A percentile compares a stretch with the other conserved stretches of the same genome.
phyloP scores from a whole-genome alignment of 116 monocot genomes.

The Phalaenopsis hybrid region DNA sequence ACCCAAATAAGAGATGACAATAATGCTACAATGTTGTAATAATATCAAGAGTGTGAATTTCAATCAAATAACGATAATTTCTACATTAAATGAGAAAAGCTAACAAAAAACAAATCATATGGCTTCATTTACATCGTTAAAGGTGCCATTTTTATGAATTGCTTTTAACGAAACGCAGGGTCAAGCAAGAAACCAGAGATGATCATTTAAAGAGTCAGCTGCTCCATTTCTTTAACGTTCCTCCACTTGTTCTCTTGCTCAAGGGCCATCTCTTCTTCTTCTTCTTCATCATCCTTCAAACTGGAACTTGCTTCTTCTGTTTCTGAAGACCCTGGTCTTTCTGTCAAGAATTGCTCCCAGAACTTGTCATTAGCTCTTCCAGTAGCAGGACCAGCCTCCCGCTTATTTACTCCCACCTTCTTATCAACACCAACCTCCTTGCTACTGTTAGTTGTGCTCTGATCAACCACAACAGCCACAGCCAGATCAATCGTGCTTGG shows the following conservation, averaged over 20 bases:
- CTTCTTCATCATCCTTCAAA: conserved; percentile 31
- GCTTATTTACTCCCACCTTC: conserved; percentile 1
- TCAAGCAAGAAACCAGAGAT: not conserved
- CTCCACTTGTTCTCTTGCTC: conserved; percentile 8
- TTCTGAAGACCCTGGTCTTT: conserved; percentile 66
- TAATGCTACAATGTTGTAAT: not conserved
- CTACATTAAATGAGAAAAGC: too few species aligned
- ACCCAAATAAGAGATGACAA: not conserved
- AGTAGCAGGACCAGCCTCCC: conserved; percentile 14
- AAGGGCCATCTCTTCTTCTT: conserved; percentile 17
- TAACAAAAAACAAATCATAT: too few species aligned
- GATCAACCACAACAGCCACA: conserved; percentile 5
- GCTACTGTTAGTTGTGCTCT: not conserved
- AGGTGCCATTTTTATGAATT: not conserved
- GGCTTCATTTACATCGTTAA: too few species aligned
- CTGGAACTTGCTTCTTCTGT: conserved; percentile 69
- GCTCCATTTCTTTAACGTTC: conserved; percentile 40
- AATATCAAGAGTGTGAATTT: too few species aligned
- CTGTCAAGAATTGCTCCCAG: conserved; percentile 96
- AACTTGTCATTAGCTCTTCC: conserved; percentile 77
- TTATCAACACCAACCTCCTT: conserved; percentile 10
- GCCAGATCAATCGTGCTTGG: conserved; percentile 12
- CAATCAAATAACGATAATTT: not conserved
- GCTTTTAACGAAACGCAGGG: not conserved
- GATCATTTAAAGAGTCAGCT: conserved; percentile 33